Evolutionary conservation across 2,329 filamentous ascomycete species (phyloP).

Genomic region (Seiridium unicorne): DNA sequence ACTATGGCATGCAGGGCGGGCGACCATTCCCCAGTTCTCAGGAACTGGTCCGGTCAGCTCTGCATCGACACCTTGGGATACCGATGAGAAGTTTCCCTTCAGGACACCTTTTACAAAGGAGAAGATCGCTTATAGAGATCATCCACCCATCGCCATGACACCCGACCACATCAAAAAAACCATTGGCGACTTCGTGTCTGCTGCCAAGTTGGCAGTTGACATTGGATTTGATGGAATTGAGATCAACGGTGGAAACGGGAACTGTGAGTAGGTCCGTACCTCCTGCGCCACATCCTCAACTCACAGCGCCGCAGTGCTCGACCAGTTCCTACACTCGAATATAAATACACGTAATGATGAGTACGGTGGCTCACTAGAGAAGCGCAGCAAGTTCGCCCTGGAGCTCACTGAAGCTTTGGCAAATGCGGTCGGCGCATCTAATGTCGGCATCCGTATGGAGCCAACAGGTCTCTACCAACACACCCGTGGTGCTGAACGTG

Average conservation of each 20-base stretch:
- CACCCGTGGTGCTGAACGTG: conserved; percentile 39
- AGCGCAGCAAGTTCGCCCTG: conserved; percentile 28
- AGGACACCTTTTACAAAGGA: conserved; percentile 13
- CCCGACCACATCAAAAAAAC: conserved; percentile 24
- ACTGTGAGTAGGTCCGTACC: conserved; percentile 2
- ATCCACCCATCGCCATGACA: conserved; percentile 38
- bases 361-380: conserved; percentile 29
- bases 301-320: background rate
- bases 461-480: conserved; percentile 46
- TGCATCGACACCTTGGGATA: conserved; percentile 13
- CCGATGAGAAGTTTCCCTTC: conserved; percentile 19
- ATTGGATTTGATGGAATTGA: conserved; percentile 53
- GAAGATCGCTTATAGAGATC: conserved; percentile 19
- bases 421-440: conserved; percentile 23
- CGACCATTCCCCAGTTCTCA: conserved; percentile 17
- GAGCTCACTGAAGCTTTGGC: conserved; percentile 27
- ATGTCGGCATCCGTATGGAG: conserved; percentile 25
- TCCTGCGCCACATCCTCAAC: background rate
- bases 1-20: conserved; percentile 59
- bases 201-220: conserved; percentile 20
- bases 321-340: conserved; percentile 20
- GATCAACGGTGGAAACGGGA: conserved; percentile 20
- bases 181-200: conserved; percentile 20
- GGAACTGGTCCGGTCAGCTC: conserved; percentile 12
- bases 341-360: conserved; percentile 26